Evolutionary conservation across 2,329 filamentous ascomycete species (phyloP).

Genomic region (Epichloe gansuensis): DNA sequence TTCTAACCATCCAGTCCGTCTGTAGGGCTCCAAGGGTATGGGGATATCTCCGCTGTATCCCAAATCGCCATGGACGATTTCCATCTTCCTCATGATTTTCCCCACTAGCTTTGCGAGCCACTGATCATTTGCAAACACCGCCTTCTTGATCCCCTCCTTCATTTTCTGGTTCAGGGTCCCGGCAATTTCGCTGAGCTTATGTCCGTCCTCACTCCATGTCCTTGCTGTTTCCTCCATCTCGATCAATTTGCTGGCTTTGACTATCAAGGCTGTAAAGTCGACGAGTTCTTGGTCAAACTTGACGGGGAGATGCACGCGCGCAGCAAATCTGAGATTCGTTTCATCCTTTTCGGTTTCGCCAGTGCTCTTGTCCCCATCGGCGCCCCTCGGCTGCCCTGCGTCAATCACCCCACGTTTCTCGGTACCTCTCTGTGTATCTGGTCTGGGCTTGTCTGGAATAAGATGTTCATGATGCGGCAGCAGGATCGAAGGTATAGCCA

Average conservation of each 20-base stretch:
- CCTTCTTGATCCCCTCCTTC: constrained; percentile 28
- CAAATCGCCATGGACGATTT: constrained; percentile 2
- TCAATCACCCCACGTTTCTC: no score
- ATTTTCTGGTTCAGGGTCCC: constrained; percentile 29
- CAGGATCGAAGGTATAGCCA: constrained; percentile 1
- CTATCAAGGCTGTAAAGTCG: constrained; percentile 4
- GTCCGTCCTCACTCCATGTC: not conserved
- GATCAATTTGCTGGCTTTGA: constrained; percentile 6
- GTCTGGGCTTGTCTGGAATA: not conserved
- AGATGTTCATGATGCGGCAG: constrained; percentile 7
- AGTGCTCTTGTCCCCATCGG: not conserved
- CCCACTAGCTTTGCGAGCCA: constrained; percentile 5
- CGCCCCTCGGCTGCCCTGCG: not conserved
- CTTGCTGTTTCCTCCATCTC: constrained; percentile 1
- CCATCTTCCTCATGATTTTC: constrained; percentile 4
- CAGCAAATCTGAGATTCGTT: not conserved
- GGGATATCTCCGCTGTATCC: constrained; percentile 2
- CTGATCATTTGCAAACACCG: constrained; percentile 14
- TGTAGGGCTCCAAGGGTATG: constrained; percentile 1
- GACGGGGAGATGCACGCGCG: constrained; percentile 1
- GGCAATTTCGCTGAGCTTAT: constrained; percentile 3
- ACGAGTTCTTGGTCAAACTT: constrained; percentile 5
- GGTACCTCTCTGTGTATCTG: not conserved
- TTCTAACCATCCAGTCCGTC: constrained; percentile 3
- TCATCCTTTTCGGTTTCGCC: not conserved